Evolutionary conservation across 2,329 filamentous ascomycete species (phyloP).

Genomic region (Ophiostoma sp.): DNA sequence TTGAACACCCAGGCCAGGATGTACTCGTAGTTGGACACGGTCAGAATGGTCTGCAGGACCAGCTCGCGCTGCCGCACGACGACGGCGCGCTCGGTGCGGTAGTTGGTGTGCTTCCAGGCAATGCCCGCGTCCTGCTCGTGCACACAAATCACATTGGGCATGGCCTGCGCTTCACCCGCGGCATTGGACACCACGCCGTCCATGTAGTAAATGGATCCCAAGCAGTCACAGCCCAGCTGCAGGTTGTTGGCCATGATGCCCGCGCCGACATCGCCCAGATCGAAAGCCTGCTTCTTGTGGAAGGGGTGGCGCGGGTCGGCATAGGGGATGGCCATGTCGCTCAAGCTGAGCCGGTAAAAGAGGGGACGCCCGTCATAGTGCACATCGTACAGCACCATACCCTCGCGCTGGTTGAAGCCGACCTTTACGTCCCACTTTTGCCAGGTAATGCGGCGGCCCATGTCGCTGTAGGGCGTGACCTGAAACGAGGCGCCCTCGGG

Average conservation of each 20-base stretch:
- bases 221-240: slow-evolving; percentile 66
- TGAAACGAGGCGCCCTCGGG: slow-evolving; percentile 43
- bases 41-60: slow-evolving; percentile 68
- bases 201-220: slow-evolving; percentile 66
- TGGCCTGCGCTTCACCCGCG: slow-evolving; percentile 51
- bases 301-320: slow-evolving; percentile 66
- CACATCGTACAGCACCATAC: slow-evolving; percentile 69
- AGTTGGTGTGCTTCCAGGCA: slow-evolving; percentile 71
- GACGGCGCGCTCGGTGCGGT: slow-evolving; percentile 61
- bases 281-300: slow-evolving; percentile 71
- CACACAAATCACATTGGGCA: slow-evolving; percentile 61
- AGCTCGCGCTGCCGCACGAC: slow-evolving; percentile 62
- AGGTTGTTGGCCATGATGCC: slow-evolving; percentile 70
- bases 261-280: slow-evolving; percentile 69
- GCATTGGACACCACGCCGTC: slow-evolving; percentile 55
- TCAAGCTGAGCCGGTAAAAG: slow-evolving; percentile 66
- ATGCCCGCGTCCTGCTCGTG: slow-evolving; percentile 73
- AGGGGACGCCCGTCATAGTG: slow-evolving; percentile 65
- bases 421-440: slow-evolving; percentile 71
- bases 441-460: slow-evolving; percentile 54
- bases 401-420: slow-evolving; percentile 69
- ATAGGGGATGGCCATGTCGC: slow-evolving; percentile 68
- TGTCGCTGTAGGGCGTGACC: slow-evolving; percentile 40
- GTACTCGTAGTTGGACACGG: slow-evolving; percentile 70
- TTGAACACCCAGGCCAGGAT: slow-evolving; percentile 57